Percentiles rank a stretch among this genome's conserved stretches.
Conservation (phyloP, 495 filamentous ascomycete species). For the Aspergillus ellipticus region DNA sequence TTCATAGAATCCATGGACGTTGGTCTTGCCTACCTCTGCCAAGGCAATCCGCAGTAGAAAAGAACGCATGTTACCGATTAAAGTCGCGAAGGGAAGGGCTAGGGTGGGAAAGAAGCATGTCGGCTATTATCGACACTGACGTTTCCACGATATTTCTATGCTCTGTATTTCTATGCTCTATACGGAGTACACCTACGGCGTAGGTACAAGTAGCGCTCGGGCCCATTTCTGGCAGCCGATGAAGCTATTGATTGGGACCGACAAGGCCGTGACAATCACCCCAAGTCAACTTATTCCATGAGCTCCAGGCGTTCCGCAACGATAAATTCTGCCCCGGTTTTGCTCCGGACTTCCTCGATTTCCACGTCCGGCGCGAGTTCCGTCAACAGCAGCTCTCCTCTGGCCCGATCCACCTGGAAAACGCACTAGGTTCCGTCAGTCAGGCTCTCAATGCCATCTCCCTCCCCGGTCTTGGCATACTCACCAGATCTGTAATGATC, state of each 20-base stretch:
- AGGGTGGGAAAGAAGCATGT: too few relatives aligned
- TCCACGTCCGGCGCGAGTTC: slow-evolving; percentile 83
- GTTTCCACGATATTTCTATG: too few relatives aligned
- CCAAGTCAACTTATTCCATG: slow-evolving; percentile 58
- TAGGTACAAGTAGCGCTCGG: too few relatives aligned
- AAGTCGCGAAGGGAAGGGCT: too few relatives aligned
- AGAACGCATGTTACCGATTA: too few relatives aligned
- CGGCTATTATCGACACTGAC: too few relatives aligned
- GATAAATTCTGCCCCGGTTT: slow-evolving; percentile 78
- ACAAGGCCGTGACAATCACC: too few relatives aligned
- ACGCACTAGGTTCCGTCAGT: slow-evolving; percentile 50
- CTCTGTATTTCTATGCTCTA: too few relatives aligned
- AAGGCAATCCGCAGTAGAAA: too few relatives aligned
- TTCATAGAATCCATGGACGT: slow-evolving; percentile 20
- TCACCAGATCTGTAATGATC: slow-evolving; percentile 87
- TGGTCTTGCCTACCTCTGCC: slow-evolving; percentile 14
- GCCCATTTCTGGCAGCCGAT: too few relatives aligned
- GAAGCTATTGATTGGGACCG: too few relatives aligned
- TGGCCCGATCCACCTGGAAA: slow-evolving; percentile 78
- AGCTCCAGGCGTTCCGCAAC: slow-evolving; percentile 68
- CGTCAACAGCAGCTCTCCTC: slow-evolving; percentile 69
- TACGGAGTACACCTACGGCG: too few relatives aligned
- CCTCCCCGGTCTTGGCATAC: slow-evolving; percentile 20
- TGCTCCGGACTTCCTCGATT: slow-evolving; percentile 77
- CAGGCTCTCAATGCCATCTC: neutral